These are phyloP conservation scores for Misopates orontium DNA, from an alignment of 257 asterid genomes.

Conservation along the genomic window DNA sequence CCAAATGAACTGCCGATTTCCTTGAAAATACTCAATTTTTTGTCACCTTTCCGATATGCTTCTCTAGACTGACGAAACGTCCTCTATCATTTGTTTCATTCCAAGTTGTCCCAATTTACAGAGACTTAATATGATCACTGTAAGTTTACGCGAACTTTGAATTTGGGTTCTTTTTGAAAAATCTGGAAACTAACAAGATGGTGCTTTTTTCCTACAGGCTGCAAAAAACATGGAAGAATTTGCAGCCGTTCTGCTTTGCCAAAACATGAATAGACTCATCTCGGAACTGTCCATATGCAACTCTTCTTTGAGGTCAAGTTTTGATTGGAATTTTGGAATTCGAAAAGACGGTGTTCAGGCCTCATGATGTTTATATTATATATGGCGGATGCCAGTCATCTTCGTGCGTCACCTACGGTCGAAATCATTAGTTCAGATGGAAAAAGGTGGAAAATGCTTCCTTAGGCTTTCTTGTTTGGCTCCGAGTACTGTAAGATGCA, in stretches of 20 bases:
- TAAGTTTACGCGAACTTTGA: constrained; percentile 33
- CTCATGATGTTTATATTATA: neutral
- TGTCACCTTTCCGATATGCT: constrained; percentile 50
- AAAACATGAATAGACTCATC: constrained; percentile 16
- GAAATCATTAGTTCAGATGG: constrained; percentile 18
- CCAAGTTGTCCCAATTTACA: constrained; percentile 55
- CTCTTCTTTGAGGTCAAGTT: constrained; percentile 27
- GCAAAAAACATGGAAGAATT: too few species aligned
- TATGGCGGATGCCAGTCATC: constrained; percentile 25
- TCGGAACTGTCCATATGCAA: constrained; percentile 28
- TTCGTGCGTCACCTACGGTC: constrained; percentile 26
- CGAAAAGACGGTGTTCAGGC: constrained; percentile 24
- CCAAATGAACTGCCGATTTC: constrained; percentile 43
- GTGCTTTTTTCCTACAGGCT: neutral
- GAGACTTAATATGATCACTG: constrained; percentile 50
- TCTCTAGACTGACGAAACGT: constrained; percentile 46
- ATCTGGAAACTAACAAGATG: neutral
- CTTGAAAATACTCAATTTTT: constrained; percentile 38
- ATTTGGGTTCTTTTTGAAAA: neutral
- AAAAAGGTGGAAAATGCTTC: too few species aligned
- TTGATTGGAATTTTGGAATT: constrained; percentile 36
- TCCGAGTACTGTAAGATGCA: too few species aligned
- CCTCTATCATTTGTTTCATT: constrained; percentile 57
- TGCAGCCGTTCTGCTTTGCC: constrained; percentile 25
- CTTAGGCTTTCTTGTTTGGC: too few species aligned